Percentiles rank a stretch among this genome's conserved stretches.
Evolutionary conservation across 768 basidiomycete species (phyloP).

Genomic region (Tephrocybe sp.): DNA sequence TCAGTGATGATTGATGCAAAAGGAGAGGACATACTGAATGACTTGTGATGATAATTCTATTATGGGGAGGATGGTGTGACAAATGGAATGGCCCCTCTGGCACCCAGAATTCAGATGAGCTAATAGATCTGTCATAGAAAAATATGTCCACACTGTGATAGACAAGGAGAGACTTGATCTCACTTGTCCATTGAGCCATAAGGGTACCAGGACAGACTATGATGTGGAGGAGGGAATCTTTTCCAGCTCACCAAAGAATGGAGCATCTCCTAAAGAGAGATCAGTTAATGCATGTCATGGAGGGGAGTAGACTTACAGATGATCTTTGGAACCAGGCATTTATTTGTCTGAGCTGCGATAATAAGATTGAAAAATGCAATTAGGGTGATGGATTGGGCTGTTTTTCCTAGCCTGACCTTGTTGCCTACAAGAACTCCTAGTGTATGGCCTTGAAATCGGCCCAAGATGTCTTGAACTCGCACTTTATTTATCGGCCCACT

Average conservation of each 20-base stretch:
- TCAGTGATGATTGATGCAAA: too few relatives aligned
- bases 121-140: slow-evolving; percentile 17
- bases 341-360: slow-evolving; percentile 4
- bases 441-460: too few relatives aligned
- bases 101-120: slow-evolving; percentile 21
- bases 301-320: slow-evolving; percentile 4
- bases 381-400: slow-evolving; percentile 17
- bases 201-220: slow-evolving; percentile 22
- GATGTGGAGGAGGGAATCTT: slow-evolving; percentile 16
- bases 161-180: slow-evolving; percentile 15
- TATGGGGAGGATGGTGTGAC: slow-evolving; percentile 14
- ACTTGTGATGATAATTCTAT: slow-evolving; percentile 20
- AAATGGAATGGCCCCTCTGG: slow-evolving; percentile 5
- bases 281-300: background rate
- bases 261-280: background rate
- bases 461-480: too few relatives aligned
- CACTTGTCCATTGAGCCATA: slow-evolving; percentile 20
- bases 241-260: slow-evolving; percentile 2
- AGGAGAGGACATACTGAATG: slow-evolving; percentile 23
- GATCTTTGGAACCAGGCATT: background rate
- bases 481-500: too few relatives aligned
- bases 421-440: slow-evolving; percentile 23
- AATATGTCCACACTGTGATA: slow-evolving; percentile 23
- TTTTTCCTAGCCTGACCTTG: slow-evolving; percentile 34
- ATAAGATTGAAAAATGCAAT: slow-evolving; percentile 20